Base-by-base conservation (phyloP, 1,284 basidiomycete genomes). In the Trametes hirsuta region DNA sequence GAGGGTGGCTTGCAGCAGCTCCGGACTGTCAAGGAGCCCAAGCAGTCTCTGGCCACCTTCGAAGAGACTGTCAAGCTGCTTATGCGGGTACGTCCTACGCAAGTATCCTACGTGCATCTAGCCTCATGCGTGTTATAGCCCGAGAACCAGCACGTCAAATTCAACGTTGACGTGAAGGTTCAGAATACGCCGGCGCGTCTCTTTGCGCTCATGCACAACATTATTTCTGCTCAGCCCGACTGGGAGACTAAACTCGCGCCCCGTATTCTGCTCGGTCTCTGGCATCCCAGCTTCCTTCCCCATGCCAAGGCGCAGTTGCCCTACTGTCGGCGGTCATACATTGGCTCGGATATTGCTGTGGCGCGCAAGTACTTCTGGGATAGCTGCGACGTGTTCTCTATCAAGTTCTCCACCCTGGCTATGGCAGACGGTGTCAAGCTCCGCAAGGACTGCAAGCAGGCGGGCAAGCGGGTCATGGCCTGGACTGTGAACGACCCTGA, bases 401-500 rank as follows among this genome's bases (percentile, higher is more conserved):
- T 99, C 74, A 81, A 83, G 57, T 99, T 97, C 76, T 83, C 79
- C 1, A 79, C 85, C 14, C 78, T 99, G 44, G 86, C 90, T 10
- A 87, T 87, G 3, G 73, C 78, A 4, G 94, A 95, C 63, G 90
- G 90, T 4, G 78, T 82, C 62, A 85, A 75, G 87, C 98, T 98
- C 78, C 81, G 91, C 55, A 77, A 81, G 51, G 91, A 96, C 65
- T 96, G 94, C 75, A 87, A 87, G 72, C 78, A 72, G 11, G 87
- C 85, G 0, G 91, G 91, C 18, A 99, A 99, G 83, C 84, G 85
- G 68, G 70, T 98, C 50, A 90, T 96, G 84, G 94, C 96, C 8
- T 99, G 97, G 97, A 99, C 97, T 0, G 96, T 98, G 35, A 99
- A 98, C 73, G 84, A 90, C 52, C 86, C 88, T 11, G 86, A 88